A percentile compares a stretch with the other conserved stretches of the same genome.
phyloP scores from a whole-genome alignment of 2,329 filamentous ascomycete species.

The Cladosporium sp. region DNA sequence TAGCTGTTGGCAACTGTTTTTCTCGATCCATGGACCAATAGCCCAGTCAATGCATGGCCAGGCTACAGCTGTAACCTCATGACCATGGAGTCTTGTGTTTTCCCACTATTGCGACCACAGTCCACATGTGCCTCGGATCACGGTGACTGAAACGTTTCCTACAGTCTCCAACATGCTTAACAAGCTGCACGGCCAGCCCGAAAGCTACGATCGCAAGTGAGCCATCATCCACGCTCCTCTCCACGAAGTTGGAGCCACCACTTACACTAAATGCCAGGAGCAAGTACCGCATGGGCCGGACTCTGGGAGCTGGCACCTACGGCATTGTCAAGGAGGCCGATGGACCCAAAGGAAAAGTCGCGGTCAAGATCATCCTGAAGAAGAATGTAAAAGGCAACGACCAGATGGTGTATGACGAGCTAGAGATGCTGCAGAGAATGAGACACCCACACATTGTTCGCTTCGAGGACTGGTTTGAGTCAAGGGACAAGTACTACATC shows the following conservation, averaged over 20 bases:
- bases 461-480: conserved; percentile 99
- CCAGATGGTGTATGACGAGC: conserved; percentile 96
- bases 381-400: conserved; percentile 99
- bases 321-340: conserved; percentile 96
- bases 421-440: conserved; percentile 86
- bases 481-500: conserved; percentile 99
- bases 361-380: conserved; percentile 98
- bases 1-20: background rate
- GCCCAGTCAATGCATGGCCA: background rate
- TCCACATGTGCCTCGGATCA: background rate
- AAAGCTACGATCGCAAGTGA: conserved; percentile 95
- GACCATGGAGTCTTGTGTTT: background rate
- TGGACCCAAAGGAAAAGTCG: conserved; percentile 76
- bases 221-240: conserved; percentile 36
- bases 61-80: background rate
- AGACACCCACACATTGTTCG: conserved; percentile 94
- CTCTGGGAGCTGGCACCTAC: conserved; percentile 94
- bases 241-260: background rate
- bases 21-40: background rate
- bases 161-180: conserved; percentile 86
- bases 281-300: conserved; percentile 88
- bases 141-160: conserved; percentile 7
- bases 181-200: conserved; percentile 92
- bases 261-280: conserved; percentile 50
- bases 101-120: background rate